phyloP scores from a whole-genome alignment of 192 early-diverging fungal species.

The Gorgonomyces haynaldii region DNA sequence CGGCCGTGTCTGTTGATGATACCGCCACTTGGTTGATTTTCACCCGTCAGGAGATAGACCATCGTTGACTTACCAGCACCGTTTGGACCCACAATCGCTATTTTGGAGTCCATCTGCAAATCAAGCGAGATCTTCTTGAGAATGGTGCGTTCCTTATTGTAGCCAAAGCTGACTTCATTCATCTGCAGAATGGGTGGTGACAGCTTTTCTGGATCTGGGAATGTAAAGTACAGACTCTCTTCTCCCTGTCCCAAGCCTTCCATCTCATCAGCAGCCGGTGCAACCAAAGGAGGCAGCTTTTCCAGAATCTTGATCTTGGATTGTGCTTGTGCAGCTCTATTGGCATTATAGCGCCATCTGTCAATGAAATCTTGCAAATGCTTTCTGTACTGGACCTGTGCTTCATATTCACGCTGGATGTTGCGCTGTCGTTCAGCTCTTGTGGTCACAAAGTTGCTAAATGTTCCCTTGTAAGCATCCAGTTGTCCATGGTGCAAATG shows the following conservation, averaged over 20 bases:
- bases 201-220: constrained; percentile 85
- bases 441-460: constrained; percentile 76
- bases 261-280: constrained; percentile 57
- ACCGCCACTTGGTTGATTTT: constrained; percentile 67
- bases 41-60: constrained; percentile 80
- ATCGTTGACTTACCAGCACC: constrained; percentile 97
- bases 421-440: constrained; percentile 84
- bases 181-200: constrained; percentile 96
- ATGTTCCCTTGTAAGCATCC: constrained; percentile 95
- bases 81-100: constrained; percentile 98
- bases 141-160: constrained; percentile 68
- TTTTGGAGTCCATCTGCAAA: constrained; percentile 91
- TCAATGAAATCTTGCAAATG: constrained; percentile 98
- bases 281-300: constrained; percentile 83
- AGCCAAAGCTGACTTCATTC: constrained; percentile 82
- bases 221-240: constrained; percentile 69
- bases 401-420: constrained; percentile 89
- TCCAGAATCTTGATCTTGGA: constrained; percentile 96
- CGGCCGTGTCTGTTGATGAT: constrained; percentile 84
- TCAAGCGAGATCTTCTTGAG: constrained; percentile 78
- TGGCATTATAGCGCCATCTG: constrained; percentile 98
- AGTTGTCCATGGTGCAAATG: constrained; percentile 88
- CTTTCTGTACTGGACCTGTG: constrained; percentile 84
- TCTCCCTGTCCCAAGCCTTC: constrained; percentile 52
- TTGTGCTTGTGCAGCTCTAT: constrained; percentile 90